These are phyloP conservation scores for Groenewaldozyma salmanticensis DNA, from an alignment of 805 yeast genomes.

Conservation along the genomic window DNA sequence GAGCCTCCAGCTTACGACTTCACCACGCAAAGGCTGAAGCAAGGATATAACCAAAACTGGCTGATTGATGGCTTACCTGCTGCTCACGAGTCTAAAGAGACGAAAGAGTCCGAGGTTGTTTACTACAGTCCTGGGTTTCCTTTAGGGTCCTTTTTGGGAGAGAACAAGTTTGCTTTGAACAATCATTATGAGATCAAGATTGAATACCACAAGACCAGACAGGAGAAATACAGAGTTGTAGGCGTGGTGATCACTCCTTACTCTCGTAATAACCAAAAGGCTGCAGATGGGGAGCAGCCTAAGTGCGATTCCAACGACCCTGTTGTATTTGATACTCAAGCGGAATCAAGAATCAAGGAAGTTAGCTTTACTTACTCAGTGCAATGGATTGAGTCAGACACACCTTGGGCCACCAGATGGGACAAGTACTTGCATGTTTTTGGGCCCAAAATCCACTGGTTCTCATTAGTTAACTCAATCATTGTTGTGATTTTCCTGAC, in stretches of 20 bases:
- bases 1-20: constrained; percentile 60
- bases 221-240: constrained; percentile 70
- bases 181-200: constrained; percentile 74
- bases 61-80: constrained; percentile 91
- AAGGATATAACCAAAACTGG: constrained; percentile 88
- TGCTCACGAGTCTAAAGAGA: constrained; percentile 57
- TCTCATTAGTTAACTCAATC: constrained; percentile 79
- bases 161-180: constrained; percentile 57
- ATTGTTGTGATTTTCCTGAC: constrained; percentile 71
- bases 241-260: constrained; percentile 74
- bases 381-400: constrained; percentile 53
- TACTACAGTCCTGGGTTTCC: constrained; percentile 78
- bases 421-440: constrained; percentile 87
- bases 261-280: constrained; percentile 41
- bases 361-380: constrained; percentile 87
- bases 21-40: constrained; percentile 67
- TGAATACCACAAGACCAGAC: constrained; percentile 72
- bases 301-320: constrained; percentile 21
- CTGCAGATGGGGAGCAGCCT: constrained; percentile 13
- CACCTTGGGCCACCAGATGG: constrained; percentile 98
- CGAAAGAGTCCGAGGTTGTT: constrained; percentile 23
- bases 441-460: constrained; percentile 94
- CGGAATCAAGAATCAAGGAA: constrained; percentile 46
- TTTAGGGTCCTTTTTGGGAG: constrained; percentile 57
- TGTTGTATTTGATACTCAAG: constrained; percentile 33